These are phyloP conservation scores for Westerdykella ornata DNA, from an alignment of 2,329 filamentous ascomycete species.

Conservation along the genomic window DNA sequence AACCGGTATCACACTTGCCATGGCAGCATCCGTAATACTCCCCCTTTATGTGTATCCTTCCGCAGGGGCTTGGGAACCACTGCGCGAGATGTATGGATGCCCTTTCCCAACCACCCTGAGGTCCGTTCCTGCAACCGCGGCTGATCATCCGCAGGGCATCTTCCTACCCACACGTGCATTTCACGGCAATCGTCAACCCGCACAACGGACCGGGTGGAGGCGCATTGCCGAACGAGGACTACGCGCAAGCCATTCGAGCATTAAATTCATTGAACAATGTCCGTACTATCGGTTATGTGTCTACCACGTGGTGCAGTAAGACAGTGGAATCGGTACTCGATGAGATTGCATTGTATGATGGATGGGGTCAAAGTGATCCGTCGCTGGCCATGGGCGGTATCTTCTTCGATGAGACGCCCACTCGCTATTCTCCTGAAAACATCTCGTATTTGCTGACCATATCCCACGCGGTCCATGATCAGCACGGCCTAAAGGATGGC, in stretches of 20 bases:
- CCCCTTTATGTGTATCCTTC: constrained; percentile 47
- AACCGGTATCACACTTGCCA: constrained; percentile 1
- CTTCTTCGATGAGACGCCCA: constrained; percentile 46
- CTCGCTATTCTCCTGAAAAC: constrained; percentile 12
- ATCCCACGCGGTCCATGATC: constrained; percentile 10
- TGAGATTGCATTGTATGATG: constrained; percentile 44
- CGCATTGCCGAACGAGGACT: constrained; percentile 40
- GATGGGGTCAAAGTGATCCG: constrained; percentile 38
- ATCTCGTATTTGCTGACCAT: constrained; percentile 18
- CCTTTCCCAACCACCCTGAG: constrained; percentile 1
- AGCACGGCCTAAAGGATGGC: constrained; percentile 20
- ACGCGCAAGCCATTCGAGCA: constrained; percentile 38
- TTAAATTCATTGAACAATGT: constrained; percentile 43
- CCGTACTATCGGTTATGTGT: constrained; percentile 46
- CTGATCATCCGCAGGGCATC: constrained; percentile 18
- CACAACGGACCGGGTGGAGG: constrained; percentile 43
- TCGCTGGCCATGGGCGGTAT: constrained; percentile 42
- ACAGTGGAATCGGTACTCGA: constrained; percentile 16
- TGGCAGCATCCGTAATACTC: constrained; percentile 38
- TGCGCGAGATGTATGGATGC: constrained; percentile 38
- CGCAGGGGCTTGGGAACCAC: constrained; percentile 42
- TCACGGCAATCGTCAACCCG: constrained; percentile 48
- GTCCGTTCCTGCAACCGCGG: constrained; percentile 2
- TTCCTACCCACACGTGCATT: constrained; percentile 38
- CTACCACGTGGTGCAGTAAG: constrained; percentile 43